Base-by-base conservation (phyloP, 257 asterid species). In the Phtheirospermum japonicum region DNA sequence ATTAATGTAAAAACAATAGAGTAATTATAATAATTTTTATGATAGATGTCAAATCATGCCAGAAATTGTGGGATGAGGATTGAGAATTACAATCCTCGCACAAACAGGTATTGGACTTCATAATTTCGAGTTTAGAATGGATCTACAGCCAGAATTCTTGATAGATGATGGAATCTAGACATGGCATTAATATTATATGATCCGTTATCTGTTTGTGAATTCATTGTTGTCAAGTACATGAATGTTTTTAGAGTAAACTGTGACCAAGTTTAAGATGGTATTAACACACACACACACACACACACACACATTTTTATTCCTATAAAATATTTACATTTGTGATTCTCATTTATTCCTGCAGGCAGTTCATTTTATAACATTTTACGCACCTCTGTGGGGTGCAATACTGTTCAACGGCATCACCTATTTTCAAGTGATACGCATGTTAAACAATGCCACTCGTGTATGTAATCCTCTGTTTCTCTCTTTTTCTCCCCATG, bases 371-470 rank as follows among this genome's bases (percentile, higher is more conserved):
- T 85, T 93, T 57, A 57, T 87, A 57, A 93, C 99, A 19, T 93
- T 93, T 74, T 93, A 93, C 76, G 90, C 96, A 53, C 97, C 99
- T 61, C 88, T 93, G 49, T 93, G 99, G 96, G 90, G 89, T 61
- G 99, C 99, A 33, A 87, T 89, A 82, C 96, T 93, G 58, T 93
- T 93, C 89, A 89, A 93, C 23, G 97, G 89, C 55, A 65, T 93
- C 82, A 87, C 96, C 78, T 93, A 89, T 78, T 90, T 89, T 76
- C 97, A 93, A 85, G 99, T 87, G 64, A 93, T 93, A 81, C 90
- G 99, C 76, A 89, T 93, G 99, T 67, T 93, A 59, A 93, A 93
- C 82, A 93, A 93, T 69, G 99, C 96, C 67, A 76, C 99, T 55
- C 96, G 97, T 66, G 99, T 93, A 89, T 62, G 97, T 80, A 37